Evolutionary conservation across 345 rosid genomes (phyloP).

Genomic region (Turritis glabra): DNA sequence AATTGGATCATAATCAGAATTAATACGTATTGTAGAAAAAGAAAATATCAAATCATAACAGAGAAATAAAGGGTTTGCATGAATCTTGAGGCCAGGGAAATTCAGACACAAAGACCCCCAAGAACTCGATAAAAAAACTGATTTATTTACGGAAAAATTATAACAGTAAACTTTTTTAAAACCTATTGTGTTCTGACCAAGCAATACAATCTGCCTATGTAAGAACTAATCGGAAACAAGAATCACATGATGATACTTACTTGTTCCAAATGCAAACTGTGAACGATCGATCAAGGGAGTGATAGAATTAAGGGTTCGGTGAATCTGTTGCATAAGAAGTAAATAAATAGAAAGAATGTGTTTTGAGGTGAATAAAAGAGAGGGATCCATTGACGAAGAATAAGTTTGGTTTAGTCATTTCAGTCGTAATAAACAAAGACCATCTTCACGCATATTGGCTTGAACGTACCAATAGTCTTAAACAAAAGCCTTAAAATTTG

Average conservation of each 20-base stretch:
- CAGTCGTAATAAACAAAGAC: conserved; percentile 17
- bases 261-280: conserved; percentile 16
- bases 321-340: conserved; percentile 12
- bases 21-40: neutral
- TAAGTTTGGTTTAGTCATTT: conserved; percentile 5
- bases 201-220: neutral
- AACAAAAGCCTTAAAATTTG: neutral
- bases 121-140: neutral
- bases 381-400: conserved; percentile 28
- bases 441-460: conserved; percentile 8
- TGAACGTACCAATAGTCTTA: neutral
- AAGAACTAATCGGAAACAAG: conserved; percentile 5
- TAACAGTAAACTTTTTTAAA: neutral
- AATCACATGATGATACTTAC: conserved; percentile 21
- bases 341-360: conserved; percentile 3
- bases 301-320: neutral
- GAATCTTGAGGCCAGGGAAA: neutral
- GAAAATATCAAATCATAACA: neutral
- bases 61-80: neutral
- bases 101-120: neutral
- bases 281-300: neutral
- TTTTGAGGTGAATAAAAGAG: neutral
- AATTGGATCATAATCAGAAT: neutral
- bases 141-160: neutral
- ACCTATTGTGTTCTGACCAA: neutral